phyloP scores from a whole-genome alignment of 2,329 filamentous ascomycete species.

The Colletotrichum sp. region DNA sequence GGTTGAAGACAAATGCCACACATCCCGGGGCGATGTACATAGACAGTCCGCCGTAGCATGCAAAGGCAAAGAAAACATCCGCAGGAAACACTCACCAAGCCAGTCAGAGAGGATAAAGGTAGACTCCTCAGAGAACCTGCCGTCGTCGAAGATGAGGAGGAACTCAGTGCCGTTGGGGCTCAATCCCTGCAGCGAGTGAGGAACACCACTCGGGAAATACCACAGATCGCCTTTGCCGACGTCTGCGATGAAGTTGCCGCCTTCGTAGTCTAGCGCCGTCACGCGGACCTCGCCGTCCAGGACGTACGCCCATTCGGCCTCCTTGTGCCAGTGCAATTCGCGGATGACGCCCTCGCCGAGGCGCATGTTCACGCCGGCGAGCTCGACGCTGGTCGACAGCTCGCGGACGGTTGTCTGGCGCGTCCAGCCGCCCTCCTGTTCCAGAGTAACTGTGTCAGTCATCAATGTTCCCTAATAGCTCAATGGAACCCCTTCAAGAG shows the following conservation, averaged over 20 bases:
- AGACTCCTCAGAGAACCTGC: constrained; percentile 62
- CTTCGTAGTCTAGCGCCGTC: constrained; percentile 76
- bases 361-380: constrained; percentile 81
- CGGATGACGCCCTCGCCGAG: constrained; percentile 75
- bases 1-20: no score
- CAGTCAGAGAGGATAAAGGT: constrained; percentile 79
- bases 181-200: constrained; percentile 68
- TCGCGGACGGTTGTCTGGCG: constrained; percentile 74
- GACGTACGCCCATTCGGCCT: constrained; percentile 80
- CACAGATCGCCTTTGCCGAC: constrained; percentile 75
- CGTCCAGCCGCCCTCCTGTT: constrained; percentile 77
- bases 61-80: rapidly evolving
- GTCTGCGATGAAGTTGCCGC: constrained; percentile 79
- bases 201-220: constrained; percentile 82
- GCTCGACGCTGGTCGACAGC: constrained; percentile 69
- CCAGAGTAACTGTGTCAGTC: neutral
- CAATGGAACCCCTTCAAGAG: neutral
- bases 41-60: no score
- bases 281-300: constrained; percentile 74
- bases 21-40: no score
- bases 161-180: constrained; percentile 34
- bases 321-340: constrained; percentile 83
- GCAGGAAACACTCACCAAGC: constrained; percentile 55
- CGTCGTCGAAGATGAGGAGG: constrained; percentile 53
- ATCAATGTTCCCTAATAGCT: no score